Evolutionary conservation across 2,329 filamentous ascomycete genomes (phyloP), one percentile per base, ranked within the genome.

Genomic region (Aspergillus pseudoviridinutans): DNA sequence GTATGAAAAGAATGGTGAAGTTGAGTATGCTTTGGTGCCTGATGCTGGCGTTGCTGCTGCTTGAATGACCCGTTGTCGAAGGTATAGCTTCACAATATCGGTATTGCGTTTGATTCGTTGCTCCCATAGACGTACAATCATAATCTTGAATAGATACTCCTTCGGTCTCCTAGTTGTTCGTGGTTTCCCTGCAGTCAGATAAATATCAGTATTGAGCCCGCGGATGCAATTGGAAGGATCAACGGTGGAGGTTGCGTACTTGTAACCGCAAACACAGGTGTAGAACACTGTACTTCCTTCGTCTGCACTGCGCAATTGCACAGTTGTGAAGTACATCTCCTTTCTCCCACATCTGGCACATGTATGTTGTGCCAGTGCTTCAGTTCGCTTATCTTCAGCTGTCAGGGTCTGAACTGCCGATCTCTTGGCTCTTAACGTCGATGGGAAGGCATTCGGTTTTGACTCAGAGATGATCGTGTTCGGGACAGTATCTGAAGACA

Each of bases 261-360:
- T 92, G 76, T 91, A 80, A 58, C 91, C 90, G 72, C 92, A 97
- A 57, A 92, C 86, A 77, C 92, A 97, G 59, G 83, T 88, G 77
- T 91, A 96, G 70, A 97, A 95, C 55, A 96, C 85, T 0, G 93
- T 97, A 63, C 88, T 91, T 60, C 94, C 94, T 84, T 97, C 93
- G 74, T 99, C 94, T 55, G 93, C 94, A 80, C 92, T 87, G 66
- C 93, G 88, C 68, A 96, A 79, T 74, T 99, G 94, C 59, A 91
- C 85, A 2, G 89, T 89, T 51, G 91, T 89, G 73, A 88, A 97
- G 66, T 87, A 89, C 74, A 97, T 91, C 71, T 96, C 88, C 54
- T 86, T 87, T 54, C 86, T 81, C 17, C 88, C 91, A 73, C 94
- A 97, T 68, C 91, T 87, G 49, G 88, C 84, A 72, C 94, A 97